Base-by-base conservation (phyloP, 2,329 filamentous ascomycete genomes). In the Pseudomassariella vexata region DNA sequence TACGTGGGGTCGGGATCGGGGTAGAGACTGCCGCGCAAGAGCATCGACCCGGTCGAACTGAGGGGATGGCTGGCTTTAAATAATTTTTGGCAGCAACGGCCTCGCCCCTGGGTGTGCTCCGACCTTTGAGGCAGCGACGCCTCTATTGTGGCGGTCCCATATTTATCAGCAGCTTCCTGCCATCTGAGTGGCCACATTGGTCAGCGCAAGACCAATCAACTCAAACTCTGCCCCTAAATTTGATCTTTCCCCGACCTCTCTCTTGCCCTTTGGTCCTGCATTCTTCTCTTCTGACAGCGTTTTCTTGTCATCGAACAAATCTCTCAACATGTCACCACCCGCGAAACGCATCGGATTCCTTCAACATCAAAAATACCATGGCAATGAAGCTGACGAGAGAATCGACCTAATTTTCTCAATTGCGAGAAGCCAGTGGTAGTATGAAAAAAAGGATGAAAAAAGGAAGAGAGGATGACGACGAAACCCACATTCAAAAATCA, bases 21-120 rank as follows among this genome's bases (percentile, higher is more conserved):
- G 62, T 65, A 67, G 66, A 65, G 60, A 65, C 61, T 71, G 73
- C 68, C 66, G 61, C 66, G 63, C 68, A 61, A 63, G 59, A 65
- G 52, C 53, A 53, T 60, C 57, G 53, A 63, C 66, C 63, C 57
- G 56, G 25, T 53, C 50, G 63, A 59, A 63, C 58, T 63, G 70
- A 68, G 59, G 70, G 70, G 68, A 66, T 61, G 61, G 56, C 55
- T 55, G 52, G 54, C 60, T 70, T 62, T 62, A 73, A 74, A 74
- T 74, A 74, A 65, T 72, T 72, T 68, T 70, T 45, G 37, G 44
- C 41, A 22, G n/a, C 39, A 39, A 44, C 41, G 39, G 37, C 44
- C 42, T 46, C 44, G 39, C 48, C 40, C 41, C 42, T 27, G 30
- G 37, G 39, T 44, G 37, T 35, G 44, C 47, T 45, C 35, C 42